Percentiles rank a stretch among this genome's conserved stretches.
These are phyloP conservation scores for Yarrowia sp. DNA, from an alignment of 805 yeast species.

Conservation along the genomic window DNA sequence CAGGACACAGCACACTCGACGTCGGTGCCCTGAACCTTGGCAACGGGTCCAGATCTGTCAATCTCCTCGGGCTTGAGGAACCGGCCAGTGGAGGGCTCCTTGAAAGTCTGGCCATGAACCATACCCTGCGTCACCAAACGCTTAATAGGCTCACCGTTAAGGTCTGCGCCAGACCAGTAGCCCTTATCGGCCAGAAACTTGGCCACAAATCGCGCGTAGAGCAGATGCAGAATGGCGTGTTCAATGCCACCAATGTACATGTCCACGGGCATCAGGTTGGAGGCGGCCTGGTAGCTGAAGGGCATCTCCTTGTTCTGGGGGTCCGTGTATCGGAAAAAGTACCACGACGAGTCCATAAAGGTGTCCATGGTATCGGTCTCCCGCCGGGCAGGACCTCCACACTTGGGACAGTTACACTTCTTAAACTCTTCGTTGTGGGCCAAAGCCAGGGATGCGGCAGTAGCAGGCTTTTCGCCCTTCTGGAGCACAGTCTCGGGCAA, in stretches of 20 bases:
- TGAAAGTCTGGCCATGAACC: constrained; percentile 92
- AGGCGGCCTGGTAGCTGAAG: constrained; percentile 60
- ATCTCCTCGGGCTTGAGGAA: constrained; percentile 83
- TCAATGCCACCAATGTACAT: constrained; percentile 94
- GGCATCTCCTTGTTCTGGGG: constrained; percentile 62
- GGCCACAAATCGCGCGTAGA: constrained; percentile 84
- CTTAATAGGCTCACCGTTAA: constrained; percentile 79
- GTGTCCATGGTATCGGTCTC: constrained; percentile 99
- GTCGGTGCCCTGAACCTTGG: constrained; percentile 60
- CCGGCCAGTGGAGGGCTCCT: constrained; percentile 72
- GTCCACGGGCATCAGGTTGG: constrained; percentile 78
- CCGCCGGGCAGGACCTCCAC: constrained; percentile 71
- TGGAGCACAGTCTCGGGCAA: constrained; percentile 63
- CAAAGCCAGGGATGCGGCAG: constrained; percentile 49
- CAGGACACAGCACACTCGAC: constrained; percentile 61
- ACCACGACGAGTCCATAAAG: constrained; percentile 98
- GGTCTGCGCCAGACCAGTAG: constrained; percentile 66
- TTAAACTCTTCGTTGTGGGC: constrained; percentile 71
- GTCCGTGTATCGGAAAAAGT: constrained; percentile 84
- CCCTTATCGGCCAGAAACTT: constrained; percentile 76
- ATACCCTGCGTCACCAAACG: constrained; percentile 91
- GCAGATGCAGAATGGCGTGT: constrained; percentile 90
- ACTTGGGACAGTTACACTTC: constrained; percentile 79
- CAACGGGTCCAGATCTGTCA: constrained; percentile 53
- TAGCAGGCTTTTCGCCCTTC: constrained; percentile 61